A percentile compares a stretch with the other conserved stretches of the same genome.
phyloP scores from a whole-genome alignment of 352 stramenopile genomes.

The Blastocystis sp. region DNA sequence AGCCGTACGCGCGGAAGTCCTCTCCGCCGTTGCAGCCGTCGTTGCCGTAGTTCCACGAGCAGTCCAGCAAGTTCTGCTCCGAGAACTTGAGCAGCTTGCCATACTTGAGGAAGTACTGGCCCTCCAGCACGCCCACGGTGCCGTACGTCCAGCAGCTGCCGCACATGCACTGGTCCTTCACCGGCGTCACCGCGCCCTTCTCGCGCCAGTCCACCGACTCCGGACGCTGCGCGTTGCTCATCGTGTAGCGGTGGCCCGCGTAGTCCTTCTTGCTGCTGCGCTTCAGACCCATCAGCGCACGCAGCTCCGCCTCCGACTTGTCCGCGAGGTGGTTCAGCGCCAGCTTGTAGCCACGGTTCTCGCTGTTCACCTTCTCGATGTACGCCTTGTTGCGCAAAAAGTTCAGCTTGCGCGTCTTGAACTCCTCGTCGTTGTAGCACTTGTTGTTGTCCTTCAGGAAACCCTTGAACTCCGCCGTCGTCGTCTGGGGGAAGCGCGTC shows the following conservation, averaged over 20 bases:
- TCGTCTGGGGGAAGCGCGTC: slow-evolving; percentile 65
- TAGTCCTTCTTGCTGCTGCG: slow-evolving; percentile 65
- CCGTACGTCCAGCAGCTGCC: slow-evolving; percentile 79
- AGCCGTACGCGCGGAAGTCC: slow-evolving; percentile 75
- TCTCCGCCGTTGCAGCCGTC: slow-evolving; percentile 75
- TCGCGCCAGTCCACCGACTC: slow-evolving; percentile 74
- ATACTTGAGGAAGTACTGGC: slow-evolving; percentile 53
- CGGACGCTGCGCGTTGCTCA: slow-evolving; percentile 60
- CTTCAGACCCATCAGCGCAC: slow-evolving; percentile 53
- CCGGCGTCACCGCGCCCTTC: slow-evolving; percentile 71
- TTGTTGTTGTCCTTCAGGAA: slow-evolving; percentile 54
- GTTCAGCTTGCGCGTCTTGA: slow-evolving; percentile 66
- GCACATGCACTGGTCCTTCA: slow-evolving; percentile 79
- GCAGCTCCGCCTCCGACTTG: slow-evolving; percentile 67
- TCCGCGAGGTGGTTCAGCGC: slow-evolving; percentile 73
- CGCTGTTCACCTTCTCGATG: slow-evolving; percentile 63
- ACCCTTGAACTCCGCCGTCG: neutral
- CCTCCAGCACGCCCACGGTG: slow-evolving; percentile 60
- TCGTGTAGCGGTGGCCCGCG: slow-evolving; percentile 58
- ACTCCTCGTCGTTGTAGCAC: slow-evolving; percentile 69
- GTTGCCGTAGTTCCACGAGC: slow-evolving; percentile 79
- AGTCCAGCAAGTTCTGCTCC: slow-evolving; percentile 78
- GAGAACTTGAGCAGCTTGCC: slow-evolving; percentile 66
- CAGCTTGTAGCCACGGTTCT: slow-evolving; percentile 61
- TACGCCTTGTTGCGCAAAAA: slow-evolving; percentile 66